Percentiles rank a stretch among this genome's conserved stretches.
Evolutionary conservation across 176 grass and related monocot species (phyloP).

Genomic region (Oryza coarctata): DNA sequence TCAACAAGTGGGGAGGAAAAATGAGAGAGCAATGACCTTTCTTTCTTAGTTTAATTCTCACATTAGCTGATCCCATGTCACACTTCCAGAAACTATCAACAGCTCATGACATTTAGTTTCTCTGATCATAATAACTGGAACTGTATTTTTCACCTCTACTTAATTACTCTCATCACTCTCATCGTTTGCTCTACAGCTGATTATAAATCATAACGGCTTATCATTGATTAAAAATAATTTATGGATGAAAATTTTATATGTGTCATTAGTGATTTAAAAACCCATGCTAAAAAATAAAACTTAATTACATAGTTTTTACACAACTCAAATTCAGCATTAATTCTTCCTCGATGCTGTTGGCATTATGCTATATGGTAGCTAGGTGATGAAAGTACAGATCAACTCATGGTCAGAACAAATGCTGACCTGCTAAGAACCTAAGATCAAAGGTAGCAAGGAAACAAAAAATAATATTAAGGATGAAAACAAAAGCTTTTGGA

Average conservation of each 20-base stretch:
- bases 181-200: too few species aligned
- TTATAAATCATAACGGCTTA: too few species aligned
- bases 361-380: background rate
- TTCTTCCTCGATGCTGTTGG: background rate
- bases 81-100: background rate
- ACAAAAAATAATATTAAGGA: background rate
- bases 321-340: background rate
- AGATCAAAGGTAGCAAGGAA: background rate
- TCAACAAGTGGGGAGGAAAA: constrained; percentile 20
- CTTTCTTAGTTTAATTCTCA: background rate
- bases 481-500: constrained; percentile 29
- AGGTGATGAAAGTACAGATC: background rate
- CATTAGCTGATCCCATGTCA: background rate
- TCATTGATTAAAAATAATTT: too few species aligned
- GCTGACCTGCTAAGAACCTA: constrained; percentile 22
- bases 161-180: too few species aligned
- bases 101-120: background rate
- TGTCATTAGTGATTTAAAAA: too few species aligned
- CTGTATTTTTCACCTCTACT: background rate
- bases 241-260: too few species aligned
- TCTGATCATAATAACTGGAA: background rate
- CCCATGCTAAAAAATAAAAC: too few species aligned
- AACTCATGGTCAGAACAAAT: background rate
- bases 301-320: too few species aligned
- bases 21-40: background rate